phyloP scores from a whole-genome alignment of 164 flowering plant genomes.

The Echeveria elegans region DNA sequence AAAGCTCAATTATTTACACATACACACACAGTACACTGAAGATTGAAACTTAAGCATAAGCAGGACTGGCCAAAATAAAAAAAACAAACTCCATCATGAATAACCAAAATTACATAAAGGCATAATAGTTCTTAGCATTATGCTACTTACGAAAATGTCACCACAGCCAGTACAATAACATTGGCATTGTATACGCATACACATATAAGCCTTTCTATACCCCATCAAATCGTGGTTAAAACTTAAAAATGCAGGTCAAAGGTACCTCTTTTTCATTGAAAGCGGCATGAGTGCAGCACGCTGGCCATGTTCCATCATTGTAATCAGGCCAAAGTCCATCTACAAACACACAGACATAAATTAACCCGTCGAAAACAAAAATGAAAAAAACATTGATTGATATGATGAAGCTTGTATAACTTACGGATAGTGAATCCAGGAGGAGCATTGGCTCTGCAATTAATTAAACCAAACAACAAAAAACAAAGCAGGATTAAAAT shows the following conservation, averaged over 20 bases:
- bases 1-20: not conserved
- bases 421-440: conserved; percentile 53
- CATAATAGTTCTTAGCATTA: no score
- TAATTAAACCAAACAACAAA: conserved; percentile 8
- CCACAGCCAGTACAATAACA: no score
- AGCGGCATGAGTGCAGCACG: conserved; percentile 41
- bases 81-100: not conserved
- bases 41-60: not conserved
- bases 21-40: not conserved
- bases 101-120: no score
- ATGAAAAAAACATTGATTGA: not conserved
- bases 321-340: conserved; percentile 86
- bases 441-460: conserved; percentile 35
- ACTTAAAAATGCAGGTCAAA: no score
- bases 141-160: no score
- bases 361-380: not conserved
- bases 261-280: conserved; percentile 54
- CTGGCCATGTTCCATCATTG: conserved; percentile 80
- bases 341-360: conserved; percentile 15
- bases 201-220: no score
- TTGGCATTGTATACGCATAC: no score
- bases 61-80: not conserved
- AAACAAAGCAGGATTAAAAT: not conserved
- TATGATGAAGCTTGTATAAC: conserved; percentile 9
- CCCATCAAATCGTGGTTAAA: not conserved